Evolutionary conservation across 371 early-diverging fungal genomes (phyloP).

Genomic region (Apophysomyces variabilis): DNA sequence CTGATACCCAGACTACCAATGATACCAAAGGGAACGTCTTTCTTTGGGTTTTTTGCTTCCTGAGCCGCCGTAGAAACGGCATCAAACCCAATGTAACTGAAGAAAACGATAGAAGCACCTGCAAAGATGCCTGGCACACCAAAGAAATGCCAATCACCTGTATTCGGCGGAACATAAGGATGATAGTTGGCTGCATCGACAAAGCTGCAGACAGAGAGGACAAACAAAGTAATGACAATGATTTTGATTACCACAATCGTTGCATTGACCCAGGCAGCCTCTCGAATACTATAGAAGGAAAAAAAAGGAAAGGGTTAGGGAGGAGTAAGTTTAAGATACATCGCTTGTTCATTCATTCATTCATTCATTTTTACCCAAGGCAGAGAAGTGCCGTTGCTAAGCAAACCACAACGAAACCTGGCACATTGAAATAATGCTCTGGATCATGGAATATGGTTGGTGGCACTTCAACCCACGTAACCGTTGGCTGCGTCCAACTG

Average conservation of each 20-base stretch:
- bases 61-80: slow-evolving; percentile 84
- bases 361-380: slow-evolving; percentile 51
- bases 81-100: slow-evolving; percentile 87
- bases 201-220: slow-evolving; percentile 63
- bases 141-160: slow-evolving; percentile 52
- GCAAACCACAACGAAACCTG: slow-evolving; percentile 68
- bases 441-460: slow-evolving; percentile 37
- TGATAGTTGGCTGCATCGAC: slow-evolving; percentile 69
- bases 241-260: slow-evolving; percentile 74
- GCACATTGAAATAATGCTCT: slow-evolving; percentile 70
- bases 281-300: slow-evolving; percentile 43
- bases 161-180: slow-evolving; percentile 78
- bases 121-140: slow-evolving; percentile 73
- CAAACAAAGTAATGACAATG: slow-evolving; percentile 73
- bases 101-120: slow-evolving; percentile 78
- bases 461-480: slow-evolving; percentile 53
- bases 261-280: slow-evolving; percentile 74
- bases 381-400: slow-evolving; percentile 59
- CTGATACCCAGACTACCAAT: slow-evolving; percentile 74
- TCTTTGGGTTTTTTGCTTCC: slow-evolving; percentile 78
- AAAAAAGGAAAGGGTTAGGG: background rate
- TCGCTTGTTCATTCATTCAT: background rate
- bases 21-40: slow-evolving; percentile 87
- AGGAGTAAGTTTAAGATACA: background rate
- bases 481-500: slow-evolving; percentile 62